These are phyloP conservation scores for Talaromyces albobiverticillius DNA, from an alignment of 2,329 filamentous ascomycete species.

Conservation along the genomic window DNA sequence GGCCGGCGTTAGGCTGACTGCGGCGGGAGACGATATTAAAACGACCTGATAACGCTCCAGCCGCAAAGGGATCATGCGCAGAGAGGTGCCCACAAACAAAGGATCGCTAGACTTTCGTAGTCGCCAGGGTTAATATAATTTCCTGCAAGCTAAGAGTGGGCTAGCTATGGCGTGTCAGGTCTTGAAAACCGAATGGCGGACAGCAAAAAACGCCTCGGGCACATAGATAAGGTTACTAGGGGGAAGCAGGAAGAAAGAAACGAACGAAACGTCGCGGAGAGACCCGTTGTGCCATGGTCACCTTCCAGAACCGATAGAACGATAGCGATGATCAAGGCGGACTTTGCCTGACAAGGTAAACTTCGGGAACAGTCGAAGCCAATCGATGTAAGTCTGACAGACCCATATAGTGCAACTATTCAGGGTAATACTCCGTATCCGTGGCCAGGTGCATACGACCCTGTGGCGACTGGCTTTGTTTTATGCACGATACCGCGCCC, in stretches of 20 bases:
- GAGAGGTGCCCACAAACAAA: not conserved
- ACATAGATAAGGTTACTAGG: constrained; percentile 2
- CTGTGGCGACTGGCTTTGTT: too few species aligned
- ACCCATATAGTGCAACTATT: too few species aligned
- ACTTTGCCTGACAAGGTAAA: constrained; percentile 1
- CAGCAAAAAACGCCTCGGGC: not conserved
- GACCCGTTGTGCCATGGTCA: too few species aligned
- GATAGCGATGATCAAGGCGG: not conserved
- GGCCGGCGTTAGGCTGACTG: too few species aligned
- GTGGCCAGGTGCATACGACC: too few species aligned
- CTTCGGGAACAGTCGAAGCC: constrained; percentile 4
- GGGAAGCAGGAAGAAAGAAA: too few species aligned
- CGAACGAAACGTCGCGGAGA: too few species aligned
- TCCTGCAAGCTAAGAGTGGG: not conserved
- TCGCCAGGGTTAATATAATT: not conserved
- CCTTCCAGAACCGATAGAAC: not conserved
- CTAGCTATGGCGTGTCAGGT: not conserved
- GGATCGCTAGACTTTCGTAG: too few species aligned
- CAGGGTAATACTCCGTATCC: not conserved
- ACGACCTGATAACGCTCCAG: constrained; percentile 3
- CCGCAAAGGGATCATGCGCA: constrained; percentile 3
- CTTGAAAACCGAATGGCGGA: not conserved
- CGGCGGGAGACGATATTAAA: not conserved
- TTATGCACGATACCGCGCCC: too few species aligned
- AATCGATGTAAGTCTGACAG: too few species aligned